These are phyloP conservation scores for Hypoxylon sp. DNA, from an alignment of 2,329 filamentous ascomycete species.

Conservation along the genomic window DNA sequence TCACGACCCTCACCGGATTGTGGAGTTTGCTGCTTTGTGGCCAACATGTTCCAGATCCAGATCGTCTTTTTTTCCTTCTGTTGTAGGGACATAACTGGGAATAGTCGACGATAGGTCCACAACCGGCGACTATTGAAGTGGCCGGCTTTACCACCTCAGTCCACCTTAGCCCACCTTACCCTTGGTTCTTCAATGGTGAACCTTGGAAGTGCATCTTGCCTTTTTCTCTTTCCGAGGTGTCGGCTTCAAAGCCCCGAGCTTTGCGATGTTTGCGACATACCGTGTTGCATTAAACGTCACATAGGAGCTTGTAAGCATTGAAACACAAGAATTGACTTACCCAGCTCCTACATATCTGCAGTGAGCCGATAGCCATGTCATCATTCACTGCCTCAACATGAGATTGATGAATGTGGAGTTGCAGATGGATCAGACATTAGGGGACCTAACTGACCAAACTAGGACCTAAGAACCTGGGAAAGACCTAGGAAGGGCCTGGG, in stretches of 20 bases:
- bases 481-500: not conserved
- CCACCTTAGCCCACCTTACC: constrained; percentile 24
- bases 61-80: constrained; percentile 22
- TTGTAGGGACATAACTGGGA: constrained; percentile 20
- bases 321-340: constrained; percentile 39
- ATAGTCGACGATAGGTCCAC: constrained; percentile 25
- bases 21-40: constrained; percentile 28
- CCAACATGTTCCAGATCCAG: constrained; percentile 40
- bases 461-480: constrained; percentile 5
- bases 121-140: constrained; percentile 36
- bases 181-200: constrained; percentile 10
- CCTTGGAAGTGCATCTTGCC: not conserved
- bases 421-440: constrained; percentile 26
- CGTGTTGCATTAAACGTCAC: constrained; percentile 38
- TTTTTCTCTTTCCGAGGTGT: constrained; percentile 31
- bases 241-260: constrained; percentile 31
- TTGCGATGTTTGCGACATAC: constrained; percentile 39
- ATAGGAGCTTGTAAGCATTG: constrained; percentile 35
- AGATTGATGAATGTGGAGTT: constrained; percentile 45
- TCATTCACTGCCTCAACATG: constrained; percentile 39
- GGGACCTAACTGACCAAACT: constrained; percentile 17
- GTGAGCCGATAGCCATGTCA: constrained; percentile 44
- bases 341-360: constrained; percentile 44
- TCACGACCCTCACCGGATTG: constrained; percentile 23
- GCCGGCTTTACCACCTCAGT: constrained; percentile 25